Percentiles rank a stretch among this genome's conserved stretches.
Conservation (phyloP, 2,329 filamentous ascomycete species). For the Fusarium sp. region DNA sequence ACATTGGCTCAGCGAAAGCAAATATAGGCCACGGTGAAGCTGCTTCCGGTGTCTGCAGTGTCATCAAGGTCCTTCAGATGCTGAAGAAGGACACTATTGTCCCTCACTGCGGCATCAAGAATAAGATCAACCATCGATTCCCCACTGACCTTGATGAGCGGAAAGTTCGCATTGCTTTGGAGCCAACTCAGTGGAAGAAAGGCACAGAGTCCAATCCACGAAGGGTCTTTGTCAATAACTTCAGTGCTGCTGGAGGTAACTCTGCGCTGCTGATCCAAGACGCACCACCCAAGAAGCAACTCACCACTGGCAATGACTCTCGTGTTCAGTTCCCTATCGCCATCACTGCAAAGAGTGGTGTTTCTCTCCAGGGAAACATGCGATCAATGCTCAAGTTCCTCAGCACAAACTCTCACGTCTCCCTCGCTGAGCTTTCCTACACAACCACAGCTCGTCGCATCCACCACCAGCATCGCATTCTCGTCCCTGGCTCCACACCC, state of each 20-base stretch:
- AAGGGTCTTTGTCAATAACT: constrained; percentile 73
- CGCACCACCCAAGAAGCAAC: constrained; percentile 51
- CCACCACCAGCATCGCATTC: constrained; percentile 61
- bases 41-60: constrained; percentile 64
- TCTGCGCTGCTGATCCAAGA: constrained; percentile 74
- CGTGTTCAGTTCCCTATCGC: constrained; percentile 20
- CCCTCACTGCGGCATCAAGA: constrained; percentile 67
- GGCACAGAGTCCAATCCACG: constrained; percentile 54
- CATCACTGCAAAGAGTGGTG: constrained; percentile 18
- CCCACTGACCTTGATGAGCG: constrained; percentile 57
- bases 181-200: constrained; percentile 62
- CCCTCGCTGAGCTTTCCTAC: constrained; percentile 64
- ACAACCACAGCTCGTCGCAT: constrained; percentile 51
- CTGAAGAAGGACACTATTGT: constrained; percentile 61
- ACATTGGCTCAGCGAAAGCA: constrained; percentile 73
- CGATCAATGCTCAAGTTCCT: constrained; percentile 23
- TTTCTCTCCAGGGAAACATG: constrained; percentile 26
- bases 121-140: constrained; percentile 58
- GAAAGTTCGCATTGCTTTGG: constrained; percentile 65
- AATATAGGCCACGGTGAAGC: constrained; percentile 76
- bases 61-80: constrained; percentile 70
- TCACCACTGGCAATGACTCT: constrained; percentile 58
- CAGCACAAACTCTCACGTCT: constrained; percentile 42
- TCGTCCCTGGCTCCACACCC: not conserved
- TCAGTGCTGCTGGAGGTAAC: constrained; percentile 78